Percentiles rank a stretch among this genome's conserved stretches.
Evolutionary conservation across 768 basidiomycete genomes (phyloP).

Genomic region (Russula virescens): DNA sequence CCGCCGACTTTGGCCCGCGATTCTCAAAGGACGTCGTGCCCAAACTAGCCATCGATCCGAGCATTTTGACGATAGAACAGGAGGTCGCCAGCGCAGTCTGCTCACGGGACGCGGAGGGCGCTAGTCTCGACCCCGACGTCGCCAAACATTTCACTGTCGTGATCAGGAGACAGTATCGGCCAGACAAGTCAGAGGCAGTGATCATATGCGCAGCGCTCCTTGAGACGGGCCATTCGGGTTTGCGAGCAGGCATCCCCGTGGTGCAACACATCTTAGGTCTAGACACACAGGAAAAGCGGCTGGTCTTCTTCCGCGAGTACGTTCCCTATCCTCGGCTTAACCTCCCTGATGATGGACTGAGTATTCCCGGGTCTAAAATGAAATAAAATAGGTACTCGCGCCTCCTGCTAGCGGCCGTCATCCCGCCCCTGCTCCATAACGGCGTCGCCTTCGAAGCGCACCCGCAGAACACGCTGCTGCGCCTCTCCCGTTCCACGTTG

Average conservation of each 20-base stretch:
- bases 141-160: conserved; percentile 51
- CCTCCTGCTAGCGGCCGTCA: conserved; percentile 45
- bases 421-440: conserved; percentile 48
- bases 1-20: conserved; percentile 51
- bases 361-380: too few relatives aligned
- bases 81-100: conserved; percentile 49
- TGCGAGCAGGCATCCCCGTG: conserved; percentile 39
- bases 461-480: conserved; percentile 50
- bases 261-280: conserved; percentile 44
- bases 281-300: conserved; percentile 42
- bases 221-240: conserved; percentile 45
- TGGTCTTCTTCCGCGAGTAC: conserved; percentile 44
- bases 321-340: conserved; percentile 1
- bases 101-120: conserved; percentile 21
- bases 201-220: conserved; percentile 49
- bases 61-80: conserved; percentile 40
- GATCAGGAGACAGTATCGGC: conserved; percentile 40
- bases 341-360: neutral
- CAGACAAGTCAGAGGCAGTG: conserved; percentile 37
- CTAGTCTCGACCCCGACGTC: conserved; percentile 37
- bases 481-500: conserved; percentile 40
- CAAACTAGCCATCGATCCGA: conserved; percentile 39
- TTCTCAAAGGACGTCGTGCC: conserved; percentile 48
- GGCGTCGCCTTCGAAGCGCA: conserved; percentile 60
- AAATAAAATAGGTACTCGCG: conserved; percentile 39